Percentiles rank a stretch among this genome's conserved stretches.
Evolutionary conservation across 1,284 basidiomycete genomes (phyloP).

Genomic region (Heterobasidion irregulare): DNA sequence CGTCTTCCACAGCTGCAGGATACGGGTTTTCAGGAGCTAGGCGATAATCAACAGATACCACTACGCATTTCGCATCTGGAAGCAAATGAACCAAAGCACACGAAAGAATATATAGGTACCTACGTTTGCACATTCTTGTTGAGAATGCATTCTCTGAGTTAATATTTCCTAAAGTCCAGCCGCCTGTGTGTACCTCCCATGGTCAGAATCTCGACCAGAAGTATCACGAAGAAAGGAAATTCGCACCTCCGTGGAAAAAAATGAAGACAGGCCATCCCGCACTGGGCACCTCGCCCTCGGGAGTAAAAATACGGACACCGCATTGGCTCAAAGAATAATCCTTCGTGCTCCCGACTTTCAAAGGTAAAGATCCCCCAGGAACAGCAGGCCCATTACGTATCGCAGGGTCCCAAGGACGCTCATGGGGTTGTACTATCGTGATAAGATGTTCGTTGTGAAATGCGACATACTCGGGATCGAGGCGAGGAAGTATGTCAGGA

Average conservation of each 20-base stretch:
- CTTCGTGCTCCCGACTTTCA: slow-evolving; percentile 42
- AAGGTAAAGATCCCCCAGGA: slow-evolving; percentile 44
- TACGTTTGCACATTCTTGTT: slow-evolving; percentile 50
- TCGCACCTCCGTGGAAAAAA: slow-evolving; percentile 51
- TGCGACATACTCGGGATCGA: slow-evolving; percentile 55
- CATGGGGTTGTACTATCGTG: slow-evolving; percentile 39
- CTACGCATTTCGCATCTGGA: slow-evolving; percentile 42
- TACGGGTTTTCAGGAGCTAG: slow-evolving; percentile 70
- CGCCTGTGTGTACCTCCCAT: slow-evolving; percentile 29
- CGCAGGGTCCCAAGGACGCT: slow-evolving; percentile 49
- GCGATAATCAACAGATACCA: slow-evolving; percentile 66
- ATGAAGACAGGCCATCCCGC: slow-evolving; percentile 56
- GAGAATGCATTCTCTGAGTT: slow-evolving; percentile 48
- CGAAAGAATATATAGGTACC: slow-evolving; percentile 2
- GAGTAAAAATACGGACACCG: slow-evolving; percentile 48
- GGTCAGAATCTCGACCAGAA: slow-evolving; percentile 2
- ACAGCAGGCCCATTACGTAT: slow-evolving; percentile 46
- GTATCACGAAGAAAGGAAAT: slow-evolving; percentile 1
- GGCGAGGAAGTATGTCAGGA: slow-evolving; percentile 41
- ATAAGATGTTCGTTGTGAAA: slow-evolving; percentile 48
- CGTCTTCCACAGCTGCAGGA: slow-evolving; percentile 69
- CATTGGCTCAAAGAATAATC: slow-evolving; percentile 41
- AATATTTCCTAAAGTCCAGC: slow-evolving; percentile 65
- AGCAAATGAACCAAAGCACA: neutral
- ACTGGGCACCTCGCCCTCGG: slow-evolving; percentile 36